Percentiles rank a stretch among this genome's conserved stretches.
phyloP scores from a whole-genome alignment of 768 basidiomycete genomes.

The Podaxis carcinomalis region DNA sequence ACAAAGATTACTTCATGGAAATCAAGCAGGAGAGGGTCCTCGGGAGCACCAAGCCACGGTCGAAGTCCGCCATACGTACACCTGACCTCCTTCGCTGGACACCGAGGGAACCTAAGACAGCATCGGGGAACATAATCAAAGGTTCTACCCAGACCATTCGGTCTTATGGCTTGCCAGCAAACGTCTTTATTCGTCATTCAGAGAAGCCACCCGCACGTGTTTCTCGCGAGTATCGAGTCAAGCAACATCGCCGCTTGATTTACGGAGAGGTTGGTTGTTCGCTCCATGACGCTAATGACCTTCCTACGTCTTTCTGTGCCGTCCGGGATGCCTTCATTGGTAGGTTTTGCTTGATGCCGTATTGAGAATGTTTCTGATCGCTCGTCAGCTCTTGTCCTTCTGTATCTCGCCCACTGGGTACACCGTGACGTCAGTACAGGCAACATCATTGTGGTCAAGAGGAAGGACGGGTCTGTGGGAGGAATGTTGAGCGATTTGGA shows the following conservation, averaged over 20 bases:
- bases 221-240: background rate
- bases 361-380: background rate
- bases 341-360: background rate
- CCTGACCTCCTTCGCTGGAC: background rate
- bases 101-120: background rate
- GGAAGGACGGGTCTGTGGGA: too few species aligned
- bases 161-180: background rate
- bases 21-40: background rate
- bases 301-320: background rate
- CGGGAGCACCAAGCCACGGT: background rate
- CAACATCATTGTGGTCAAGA: constrained; percentile 7
- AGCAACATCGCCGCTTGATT: background rate
- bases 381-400: constrained; percentile 4
- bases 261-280: background rate
- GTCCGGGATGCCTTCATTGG: background rate
- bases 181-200: background rate
- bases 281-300: constrained; percentile 25
- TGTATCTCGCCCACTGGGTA: constrained; percentile 12
- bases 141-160: background rate
- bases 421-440: constrained; percentile 11
- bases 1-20: background rate
- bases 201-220: background rate
- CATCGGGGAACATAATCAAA: background rate
- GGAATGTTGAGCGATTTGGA: constrained; percentile 9
- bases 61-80: background rate